phyloP scores from a whole-genome alignment of 2,329 filamentous ascomycete genomes.

The Microsporum ferrugineum region DNA sequence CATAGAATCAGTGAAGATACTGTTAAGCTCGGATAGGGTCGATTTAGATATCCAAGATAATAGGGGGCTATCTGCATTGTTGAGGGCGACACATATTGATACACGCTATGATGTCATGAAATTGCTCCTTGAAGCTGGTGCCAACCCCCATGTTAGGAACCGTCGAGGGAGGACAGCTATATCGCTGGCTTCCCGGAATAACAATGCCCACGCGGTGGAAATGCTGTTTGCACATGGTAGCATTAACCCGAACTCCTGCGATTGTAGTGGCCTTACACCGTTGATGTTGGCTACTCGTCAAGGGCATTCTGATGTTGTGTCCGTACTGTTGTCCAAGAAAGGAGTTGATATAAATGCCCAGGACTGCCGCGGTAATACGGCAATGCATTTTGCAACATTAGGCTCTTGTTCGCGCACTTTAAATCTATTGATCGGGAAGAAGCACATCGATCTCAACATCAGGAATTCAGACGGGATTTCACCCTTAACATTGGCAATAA shows the following conservation, averaged over 20 bases:
- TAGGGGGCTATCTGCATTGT: neutral
- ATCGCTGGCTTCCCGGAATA: neutral
- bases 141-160: neutral
- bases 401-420: too few species aligned
- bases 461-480: neutral
- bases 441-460: neutral
- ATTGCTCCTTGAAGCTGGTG: neutral
- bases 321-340: neutral
- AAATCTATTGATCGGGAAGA: neutral
- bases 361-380: neutral
- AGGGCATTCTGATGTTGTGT: neutral
- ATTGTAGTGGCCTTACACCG: neutral
- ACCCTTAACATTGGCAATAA: neutral
- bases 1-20: neutral
- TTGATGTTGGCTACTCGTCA: neutral
- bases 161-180: neutral
- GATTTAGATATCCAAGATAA: neutral
- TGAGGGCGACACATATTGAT: neutral
- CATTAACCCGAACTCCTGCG: neutral
- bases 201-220: neutral
- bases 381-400: neutral
- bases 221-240: neutral
- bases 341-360: neutral
- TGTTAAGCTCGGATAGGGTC: neutral
- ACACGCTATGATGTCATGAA: neutral